phyloP scores from a whole-genome alignment of 352 stramenopile genomes.

The Globisporangium acanthophoron region DNA sequence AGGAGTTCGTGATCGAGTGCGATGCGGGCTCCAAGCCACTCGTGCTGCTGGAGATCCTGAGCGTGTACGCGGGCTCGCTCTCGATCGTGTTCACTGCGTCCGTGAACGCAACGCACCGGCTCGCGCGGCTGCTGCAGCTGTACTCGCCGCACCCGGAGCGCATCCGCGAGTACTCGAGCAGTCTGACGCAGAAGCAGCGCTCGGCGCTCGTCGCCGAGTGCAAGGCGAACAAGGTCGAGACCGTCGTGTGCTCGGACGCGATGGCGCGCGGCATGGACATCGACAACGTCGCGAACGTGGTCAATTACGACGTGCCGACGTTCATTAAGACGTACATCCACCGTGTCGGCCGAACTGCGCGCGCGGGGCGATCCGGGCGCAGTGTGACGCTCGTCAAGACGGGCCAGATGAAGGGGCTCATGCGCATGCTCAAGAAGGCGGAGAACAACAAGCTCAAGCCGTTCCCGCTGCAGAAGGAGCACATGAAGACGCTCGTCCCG shows the following conservation, averaged over 20 bases:
- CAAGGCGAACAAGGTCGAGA: conserved; percentile 54
- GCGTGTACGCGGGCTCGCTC: conserved; percentile 62
- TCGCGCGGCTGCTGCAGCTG: conserved; percentile 93
- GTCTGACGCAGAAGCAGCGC: conserved; percentile 75
- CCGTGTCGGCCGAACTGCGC: conserved; percentile 76
- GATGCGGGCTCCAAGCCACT: conserved; percentile 93
- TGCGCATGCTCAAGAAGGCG: conserved; percentile 81
- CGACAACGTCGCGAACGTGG: conserved; percentile 85
- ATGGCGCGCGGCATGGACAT: conserved; percentile 94
- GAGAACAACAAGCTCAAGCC: conserved; percentile 69
- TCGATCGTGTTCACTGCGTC: conserved; percentile 96
- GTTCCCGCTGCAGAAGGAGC: conserved; percentile 54
- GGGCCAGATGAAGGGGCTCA: conserved; percentile 74
- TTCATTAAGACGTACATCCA: conserved; percentile 92
- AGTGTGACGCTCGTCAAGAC: conserved; percentile 80
- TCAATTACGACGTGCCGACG: conserved; percentile 93
- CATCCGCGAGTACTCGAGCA: conserved; percentile 80
- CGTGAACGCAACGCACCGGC: conserved; percentile 94
- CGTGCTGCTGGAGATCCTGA: conserved; percentile 91
- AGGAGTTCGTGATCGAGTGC: conserved; percentile 91
- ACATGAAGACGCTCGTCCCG: conserved; percentile 80
- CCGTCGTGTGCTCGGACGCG: conserved; percentile 90
- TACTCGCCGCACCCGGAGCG: conserved; percentile 44
- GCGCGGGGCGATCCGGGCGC: conserved; percentile 69
- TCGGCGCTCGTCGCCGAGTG: conserved; percentile 73